These are phyloP conservation scores for Populus hybrid DNA, from an alignment of 441 rosid genomes.

Conservation along the genomic window DNA sequence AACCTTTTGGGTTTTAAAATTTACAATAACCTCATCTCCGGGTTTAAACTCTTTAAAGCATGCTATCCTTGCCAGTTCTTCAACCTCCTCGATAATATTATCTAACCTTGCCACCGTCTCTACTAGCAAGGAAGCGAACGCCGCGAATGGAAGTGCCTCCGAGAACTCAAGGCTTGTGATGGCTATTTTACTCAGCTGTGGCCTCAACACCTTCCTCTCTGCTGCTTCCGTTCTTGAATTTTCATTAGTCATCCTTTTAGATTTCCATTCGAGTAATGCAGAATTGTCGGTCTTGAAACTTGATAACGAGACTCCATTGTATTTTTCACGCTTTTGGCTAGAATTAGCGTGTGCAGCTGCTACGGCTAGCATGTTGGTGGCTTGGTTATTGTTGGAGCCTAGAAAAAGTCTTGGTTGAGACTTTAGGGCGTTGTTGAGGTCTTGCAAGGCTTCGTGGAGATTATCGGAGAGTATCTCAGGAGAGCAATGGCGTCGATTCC, in stretches of 20 bases:
- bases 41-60: conserved; percentile 55
- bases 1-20: conserved; percentile 30
- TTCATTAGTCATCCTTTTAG: conserved; percentile 20
- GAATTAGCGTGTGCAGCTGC: conserved; percentile 43
- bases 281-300: conserved; percentile 54
- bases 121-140: conserved; percentile 73
- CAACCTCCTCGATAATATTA: conserved; percentile 67
- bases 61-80: conserved; percentile 67
- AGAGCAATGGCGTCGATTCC: conserved; percentile 64
- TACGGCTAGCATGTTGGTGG: conserved; percentile 44
- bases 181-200: conserved; percentile 64
- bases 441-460: conserved; percentile 72
- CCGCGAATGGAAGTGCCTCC: conserved; percentile 86
- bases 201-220: conserved; percentile 53
- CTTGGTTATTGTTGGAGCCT: conserved; percentile 46
- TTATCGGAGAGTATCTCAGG: conserved; percentile 69
- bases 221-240: conserved; percentile 24
- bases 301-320: conserved; percentile 33
- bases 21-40: conserved; percentile 37
- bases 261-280: conserved; percentile 44
- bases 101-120: conserved; percentile 83
- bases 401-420: conserved; percentile 79
- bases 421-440: conserved; percentile 63
- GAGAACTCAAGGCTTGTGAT: conserved; percentile 74
- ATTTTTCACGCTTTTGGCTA: conserved; percentile 21